Conservation (phyloP, 1,139 yeast species). For the Nakaseomyces kungkrabaensis region DNA sequence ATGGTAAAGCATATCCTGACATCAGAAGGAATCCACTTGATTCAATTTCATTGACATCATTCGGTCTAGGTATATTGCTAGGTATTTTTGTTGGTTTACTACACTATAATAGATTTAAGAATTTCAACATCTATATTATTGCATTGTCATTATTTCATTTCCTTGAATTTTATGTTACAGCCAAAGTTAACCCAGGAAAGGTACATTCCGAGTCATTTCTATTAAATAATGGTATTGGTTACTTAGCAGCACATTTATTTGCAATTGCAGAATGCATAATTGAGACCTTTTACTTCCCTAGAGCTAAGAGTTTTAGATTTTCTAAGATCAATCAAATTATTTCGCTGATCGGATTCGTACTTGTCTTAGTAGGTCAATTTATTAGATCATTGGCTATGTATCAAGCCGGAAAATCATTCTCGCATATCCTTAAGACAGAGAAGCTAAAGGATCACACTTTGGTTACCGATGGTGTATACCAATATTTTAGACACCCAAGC, state of each 20-base stretch:
- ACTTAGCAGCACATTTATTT: constrained; percentile 51
- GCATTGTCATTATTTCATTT: constrained; percentile 60
- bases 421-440: constrained; percentile 59
- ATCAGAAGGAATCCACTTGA: constrained; percentile 30
- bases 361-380: constrained; percentile 52
- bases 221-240: constrained; percentile 56
- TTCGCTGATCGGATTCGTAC: constrained; percentile 36
- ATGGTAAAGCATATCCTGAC: constrained; percentile 23
- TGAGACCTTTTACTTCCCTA: constrained; percentile 34
- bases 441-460: constrained; percentile 49
- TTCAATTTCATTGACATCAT: constrained; percentile 34
- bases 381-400: constrained; percentile 71
- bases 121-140: constrained; percentile 41
- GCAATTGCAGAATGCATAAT: constrained; percentile 41
- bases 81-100: constrained; percentile 32
- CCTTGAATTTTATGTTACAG: constrained; percentile 72
- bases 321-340: constrained; percentile 9
- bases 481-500: constrained; percentile 69
- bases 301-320: constrained; percentile 15
- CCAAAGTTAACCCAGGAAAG: constrained; percentile 55
- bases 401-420: constrained; percentile 81
- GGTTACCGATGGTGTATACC: constrained; percentile 66
- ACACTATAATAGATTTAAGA: constrained; percentile 28
- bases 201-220: constrained; percentile 70
- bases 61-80: constrained; percentile 32